Evolutionary conservation across 495 filamentous ascomycete genomes (phyloP), one percentile per base, ranked within the genome.

Genomic region (Penicillium egyptiacum): DNA sequence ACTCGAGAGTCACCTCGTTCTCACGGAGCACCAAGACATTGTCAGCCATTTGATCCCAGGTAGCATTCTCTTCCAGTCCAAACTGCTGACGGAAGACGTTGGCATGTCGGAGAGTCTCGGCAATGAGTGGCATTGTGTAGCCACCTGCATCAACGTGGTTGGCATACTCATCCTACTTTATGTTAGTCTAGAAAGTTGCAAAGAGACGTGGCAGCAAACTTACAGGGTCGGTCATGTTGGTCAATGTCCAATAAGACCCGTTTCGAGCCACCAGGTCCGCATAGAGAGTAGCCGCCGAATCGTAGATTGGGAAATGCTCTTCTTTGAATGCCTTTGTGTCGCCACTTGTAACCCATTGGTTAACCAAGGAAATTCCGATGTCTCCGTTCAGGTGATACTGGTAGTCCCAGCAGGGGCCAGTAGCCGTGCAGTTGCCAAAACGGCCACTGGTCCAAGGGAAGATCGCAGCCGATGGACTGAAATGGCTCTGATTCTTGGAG

Each of bases 191-290:
- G 23, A 0, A 14, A 9, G 10, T 3, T 5, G 4, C 7, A 50
- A 6, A 50, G 14, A 26, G 23, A n/a, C 5, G 33, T 37, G 5
- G n/a, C 20, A 14, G 7, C 20, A n/a, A 33, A 72, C 76, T 63
- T 66, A 82, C 81, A 17, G 88, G 88, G 70, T 92, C 88, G 1
- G 88, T 92, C 79, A 89, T 88, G 60, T 92, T 92, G n/a, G 69
- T 79, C 47, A 83, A 50, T 3, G 71, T 74, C 69, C 78, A 83
- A 11, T 53, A 64, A 33, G 75, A 77, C n/a, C 77, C 75, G 63
- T 88, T 87, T 26, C 70, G 79, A 39, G 73, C 71, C 10, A 88
- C 64, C 5, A 84, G 53, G 55, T 86, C 78, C 2, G 72, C 70
- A 64, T 81, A 87, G 39, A 87, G 75, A 0, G 77, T 78, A 2